Conservation (phyloP, 1,139 yeast genomes). For the Taphrina flavorubra region DNA sequence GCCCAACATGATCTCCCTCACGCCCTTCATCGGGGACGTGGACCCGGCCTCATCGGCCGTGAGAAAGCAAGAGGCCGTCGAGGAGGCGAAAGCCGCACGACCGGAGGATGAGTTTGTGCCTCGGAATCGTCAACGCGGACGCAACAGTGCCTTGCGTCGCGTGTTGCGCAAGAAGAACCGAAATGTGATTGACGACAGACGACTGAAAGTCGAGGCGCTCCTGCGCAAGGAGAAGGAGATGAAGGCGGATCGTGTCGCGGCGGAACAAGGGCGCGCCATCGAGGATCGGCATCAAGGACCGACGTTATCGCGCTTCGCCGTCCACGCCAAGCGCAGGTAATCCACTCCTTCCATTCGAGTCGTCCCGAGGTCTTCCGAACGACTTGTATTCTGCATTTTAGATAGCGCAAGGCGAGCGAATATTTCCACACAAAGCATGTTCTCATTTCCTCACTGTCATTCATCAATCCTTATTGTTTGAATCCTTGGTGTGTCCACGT, state of each 20-base stretch:
- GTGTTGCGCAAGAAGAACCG: slow-evolving; percentile 82
- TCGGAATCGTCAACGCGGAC: slow-evolving; percentile 63
- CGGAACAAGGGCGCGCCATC: slow-evolving; percentile 55
- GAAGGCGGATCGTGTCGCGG: slow-evolving; percentile 62
- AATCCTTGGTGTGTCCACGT: neutral
- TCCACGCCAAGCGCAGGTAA: slow-evolving; percentile 18
- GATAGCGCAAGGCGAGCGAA: too few species aligned
- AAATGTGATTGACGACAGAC: slow-evolving; percentile 88
- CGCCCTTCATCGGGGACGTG: slow-evolving; percentile 89
- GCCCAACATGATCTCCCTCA: slow-evolving; percentile 89
- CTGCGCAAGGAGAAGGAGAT: slow-evolving; percentile 74
- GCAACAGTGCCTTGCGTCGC: slow-evolving; percentile 81
- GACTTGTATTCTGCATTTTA: too few species aligned
- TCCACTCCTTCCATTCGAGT: too few species aligned
- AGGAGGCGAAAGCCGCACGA: slow-evolving; percentile 52
- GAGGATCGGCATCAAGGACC: slow-evolving; percentile 49
- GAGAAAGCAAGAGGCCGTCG: slow-evolving; percentile 55
- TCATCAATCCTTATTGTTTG: neutral
- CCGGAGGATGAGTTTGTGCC: slow-evolving; percentile 55
- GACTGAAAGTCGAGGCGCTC: slow-evolving; percentile 77
- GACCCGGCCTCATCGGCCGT: slow-evolving; percentile 60
- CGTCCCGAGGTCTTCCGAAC: too few species aligned
- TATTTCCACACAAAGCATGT: too few species aligned
- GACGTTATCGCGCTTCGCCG: slow-evolving; percentile 50
- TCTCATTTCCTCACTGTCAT: too few species aligned